Base-by-base conservation (phyloP, 2,329 filamentous ascomycete genomes). In the Byssochlamys sp. region DNA sequence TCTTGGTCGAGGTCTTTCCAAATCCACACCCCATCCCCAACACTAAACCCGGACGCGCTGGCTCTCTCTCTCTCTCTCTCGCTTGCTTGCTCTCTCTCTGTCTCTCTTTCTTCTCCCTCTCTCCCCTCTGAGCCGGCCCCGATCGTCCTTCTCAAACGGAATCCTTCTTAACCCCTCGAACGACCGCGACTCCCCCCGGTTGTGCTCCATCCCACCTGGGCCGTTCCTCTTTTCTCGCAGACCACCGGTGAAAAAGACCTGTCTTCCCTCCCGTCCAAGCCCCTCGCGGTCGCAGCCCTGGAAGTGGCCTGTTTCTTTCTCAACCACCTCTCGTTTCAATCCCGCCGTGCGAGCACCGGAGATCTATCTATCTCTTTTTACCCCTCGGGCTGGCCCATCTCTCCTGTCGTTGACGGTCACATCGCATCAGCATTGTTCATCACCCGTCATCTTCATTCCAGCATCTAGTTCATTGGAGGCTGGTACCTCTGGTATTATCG, bases 341-440 rank as follows among this genome's bases (percentile, higher is more conserved):
- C 69, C 70, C 71, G 69, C 69, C 69, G 69, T 68, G 67, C 67
- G 69, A 68, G 64, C 61, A 26, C 53, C 14, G 28, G 31, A 65
- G 56, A 31, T 33, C 52, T 55, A 11, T 48, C 60, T 49, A 19
- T 19, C 19, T 19, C 19, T n/a, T 58, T 33, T 52, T 55, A 14
- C 49, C 60, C 12, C 12, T 28, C 58, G 64, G 69, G 71, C 70
- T 69, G 70, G 71, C 65, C 71, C 68, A 68, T 62, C 62, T 71
- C 63, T 62, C 45, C 70, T 66, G 53, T 56, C 54, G 55, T 51
- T 57, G 50, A 26, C 27, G 27, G 57, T 54, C 54, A 19, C 19
- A 53, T 57, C 39, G 50, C 51, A 19, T 45, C 39, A 31, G 39
- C 53, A 35, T 33, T 14, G 14, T 49, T 52, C 12, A 12, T 27